Base-by-base conservation (phyloP, 352 stramenopile species). In the Plasmopara viticola region DNA sequence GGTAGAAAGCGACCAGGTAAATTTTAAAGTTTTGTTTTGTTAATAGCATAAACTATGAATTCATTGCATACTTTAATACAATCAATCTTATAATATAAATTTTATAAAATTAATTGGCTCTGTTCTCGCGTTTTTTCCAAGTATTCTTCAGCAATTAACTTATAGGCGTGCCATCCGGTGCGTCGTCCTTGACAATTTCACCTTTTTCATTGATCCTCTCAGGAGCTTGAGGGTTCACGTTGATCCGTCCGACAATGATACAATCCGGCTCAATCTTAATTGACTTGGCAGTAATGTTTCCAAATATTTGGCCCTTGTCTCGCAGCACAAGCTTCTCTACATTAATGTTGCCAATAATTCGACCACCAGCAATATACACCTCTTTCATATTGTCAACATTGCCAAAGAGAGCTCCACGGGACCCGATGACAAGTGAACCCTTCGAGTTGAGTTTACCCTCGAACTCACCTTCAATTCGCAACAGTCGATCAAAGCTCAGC, bases 1-100 rank as follows among this genome's bases (percentile, higher is more conserved):
- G 97, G 91, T 10, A 75, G 97, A 66, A 96, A 96, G 70, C 86
- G 97, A 61, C 91, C 93, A 38, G 84, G 73, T 49, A 94, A 94
- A 64, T 98, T 99, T 68, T 99, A 97, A 77, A 13, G 9, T 10
- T 13, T 44, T 18, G 9, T 10, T 13, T 44, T 18, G 40, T 45
- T 48, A 39, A 41, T 44, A 54, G 33, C 48, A 57, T 14, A 38
- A 14, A 38, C 2, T 9, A 38, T 38, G 33, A 38, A 38, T 4
- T 38, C 33, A 38, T 38, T 38, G 9, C 33, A 38, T 38, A 14
- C 33, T 25, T 25, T 3, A 25, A 25, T 25, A 25, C 20, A 25
- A 25, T 25, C 20, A 25, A 25, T 25, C 3, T 25, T 25, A 25
- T n/a, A 25, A 25, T 25, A 3, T 3, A 25, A 25, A 3, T 25